Base-by-base conservation (phyloP, 257 asterid genomes). In the Capsicum chinense region DNA sequence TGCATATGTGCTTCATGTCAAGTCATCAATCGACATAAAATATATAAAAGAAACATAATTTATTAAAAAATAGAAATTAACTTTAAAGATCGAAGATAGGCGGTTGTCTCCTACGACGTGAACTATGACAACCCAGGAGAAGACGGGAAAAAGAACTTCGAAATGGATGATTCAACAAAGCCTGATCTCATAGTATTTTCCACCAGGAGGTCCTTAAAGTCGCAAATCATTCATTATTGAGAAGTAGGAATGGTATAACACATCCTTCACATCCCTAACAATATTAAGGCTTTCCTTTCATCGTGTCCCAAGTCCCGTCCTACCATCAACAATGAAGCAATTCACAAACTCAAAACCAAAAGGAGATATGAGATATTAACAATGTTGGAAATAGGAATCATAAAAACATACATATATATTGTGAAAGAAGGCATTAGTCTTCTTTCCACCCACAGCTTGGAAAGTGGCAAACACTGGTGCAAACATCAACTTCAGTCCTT, bases 291-390 rank as follows among this genome's bases (percentile, higher is more conserved):
- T 93, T 73, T 26, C 94, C 92, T 84, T 92, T 52, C 69, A 93
- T 83, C 21, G 93, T 86, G 63, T 92, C 93, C 93, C 94, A 92
- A 83, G 88, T 91, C 88, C 99, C 99, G 85, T 97, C 99, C 99
- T 94, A 91, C 88, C 89, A 89, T 74, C 60, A 87, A 10, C n/a
- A 70, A 15, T 84, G 81, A 82, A 83, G 17, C 64, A 67, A 13
- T 70, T 70, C 48, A 17, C 12, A 50, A 85, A 35, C 74, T 14
- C 17, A 5, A 85, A 56, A 80, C 81, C 79, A 84, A 60, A 6
- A 84, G 52, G 56, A 73, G 83, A 79, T 54, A 16, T 16, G 2
- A 80, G 15, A 67, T 42, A 47, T 62, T 9, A 37, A 81, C 79
- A 17, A 57, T 47, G 67, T 48, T 59, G 33, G 83, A 12, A 37